Conservation (phyloP, 2,329 filamentous ascomycete species). For the Cryphonectria radicalis region DNA sequence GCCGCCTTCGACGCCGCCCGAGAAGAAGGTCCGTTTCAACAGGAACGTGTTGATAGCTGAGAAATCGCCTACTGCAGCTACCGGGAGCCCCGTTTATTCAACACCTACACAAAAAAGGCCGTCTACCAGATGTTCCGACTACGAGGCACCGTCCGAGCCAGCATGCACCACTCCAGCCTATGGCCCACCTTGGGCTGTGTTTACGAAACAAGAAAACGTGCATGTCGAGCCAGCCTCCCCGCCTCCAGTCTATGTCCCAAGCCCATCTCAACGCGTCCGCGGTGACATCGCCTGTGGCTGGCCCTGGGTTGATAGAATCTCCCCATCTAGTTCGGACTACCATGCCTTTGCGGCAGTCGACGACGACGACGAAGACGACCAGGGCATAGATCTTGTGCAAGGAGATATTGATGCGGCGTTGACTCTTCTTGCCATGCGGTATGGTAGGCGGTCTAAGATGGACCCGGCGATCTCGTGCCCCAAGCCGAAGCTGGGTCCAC, state of each 20-base stretch:
- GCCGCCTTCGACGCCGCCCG: not conserved
- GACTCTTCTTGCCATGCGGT: not conserved
- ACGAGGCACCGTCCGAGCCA: not conserved
- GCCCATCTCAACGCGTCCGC: not conserved
- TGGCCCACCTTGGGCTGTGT: not conserved
- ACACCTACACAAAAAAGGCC: not conserved
- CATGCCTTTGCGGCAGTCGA: not conserved
- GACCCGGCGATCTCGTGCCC: not conserved
- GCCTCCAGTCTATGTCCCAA: not conserved
- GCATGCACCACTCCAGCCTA: not conserved
- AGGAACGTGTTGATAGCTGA: not conserved
- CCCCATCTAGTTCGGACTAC: not conserved
- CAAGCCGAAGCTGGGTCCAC: not conserved
- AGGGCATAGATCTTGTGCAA: not conserved
- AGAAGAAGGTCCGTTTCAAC: not conserved
- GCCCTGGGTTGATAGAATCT: not conserved
- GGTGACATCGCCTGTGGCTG: conserved; percentile 6
- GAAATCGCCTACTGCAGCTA: not conserved
- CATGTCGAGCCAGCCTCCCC: not conserved
- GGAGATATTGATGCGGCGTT: not conserved
- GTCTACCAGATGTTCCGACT: not conserved
- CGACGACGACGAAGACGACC: not conserved
- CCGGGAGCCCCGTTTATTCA: not conserved
- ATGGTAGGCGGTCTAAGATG: not conserved
- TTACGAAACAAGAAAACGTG: no score